Evolutionary conservation across 2,329 filamentous ascomycete genomes (phyloP).

Genomic region (Fusarium verticillioides): DNA sequence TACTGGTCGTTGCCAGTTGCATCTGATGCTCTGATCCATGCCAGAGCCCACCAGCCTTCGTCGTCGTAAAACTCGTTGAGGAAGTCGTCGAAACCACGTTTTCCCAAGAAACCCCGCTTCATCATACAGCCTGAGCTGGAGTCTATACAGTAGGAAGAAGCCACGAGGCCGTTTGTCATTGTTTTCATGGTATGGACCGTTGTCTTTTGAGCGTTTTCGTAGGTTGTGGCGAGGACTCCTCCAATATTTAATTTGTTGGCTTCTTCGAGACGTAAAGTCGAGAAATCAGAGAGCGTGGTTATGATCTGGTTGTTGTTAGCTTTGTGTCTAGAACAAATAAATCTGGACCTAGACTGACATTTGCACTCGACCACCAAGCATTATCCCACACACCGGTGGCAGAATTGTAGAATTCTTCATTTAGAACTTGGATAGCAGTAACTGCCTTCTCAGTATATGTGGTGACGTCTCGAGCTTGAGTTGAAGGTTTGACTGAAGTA

Average conservation of each 20-base stretch:
- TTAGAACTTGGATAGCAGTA: slow-evolving; percentile 57
- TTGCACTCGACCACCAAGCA: slow-evolving; percentile 80
- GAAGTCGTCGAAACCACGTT: slow-evolving; percentile 54
- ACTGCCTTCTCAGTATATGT: slow-evolving; percentile 50
- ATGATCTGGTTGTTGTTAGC: slow-evolving; percentile 51
- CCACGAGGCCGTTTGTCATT: slow-evolving; percentile 51
- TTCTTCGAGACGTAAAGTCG: slow-evolving; percentile 47
- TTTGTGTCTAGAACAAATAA: neutral
- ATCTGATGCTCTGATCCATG: slow-evolving; percentile 67
- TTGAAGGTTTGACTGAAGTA: slow-evolving; percentile 22
- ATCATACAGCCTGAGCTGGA: slow-evolving; percentile 44
- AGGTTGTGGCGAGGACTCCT: slow-evolving; percentile 58
- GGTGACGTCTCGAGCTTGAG: slow-evolving; percentile 30
- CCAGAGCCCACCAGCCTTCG: slow-evolving; percentile 73
- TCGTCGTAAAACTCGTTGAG: slow-evolving; percentile 68
- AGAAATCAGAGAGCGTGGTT: slow-evolving; percentile 69
- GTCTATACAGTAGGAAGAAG: slow-evolving; percentile 53
- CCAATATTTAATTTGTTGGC: slow-evolving; percentile 54
- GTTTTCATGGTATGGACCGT: slow-evolving; percentile 53
- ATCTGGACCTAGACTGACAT: slow-evolving; percentile 49
- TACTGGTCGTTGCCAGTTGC: slow-evolving; percentile 63
- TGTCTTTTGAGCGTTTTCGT: slow-evolving; percentile 56
- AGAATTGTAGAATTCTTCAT: slow-evolving; percentile 68
- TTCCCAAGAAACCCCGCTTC: slow-evolving; percentile 49
- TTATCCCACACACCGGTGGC: slow-evolving; percentile 71